Base-by-base conservation (phyloP, 2,329 filamentous ascomycete genomes). In the Trichoderma sp. region DNA sequence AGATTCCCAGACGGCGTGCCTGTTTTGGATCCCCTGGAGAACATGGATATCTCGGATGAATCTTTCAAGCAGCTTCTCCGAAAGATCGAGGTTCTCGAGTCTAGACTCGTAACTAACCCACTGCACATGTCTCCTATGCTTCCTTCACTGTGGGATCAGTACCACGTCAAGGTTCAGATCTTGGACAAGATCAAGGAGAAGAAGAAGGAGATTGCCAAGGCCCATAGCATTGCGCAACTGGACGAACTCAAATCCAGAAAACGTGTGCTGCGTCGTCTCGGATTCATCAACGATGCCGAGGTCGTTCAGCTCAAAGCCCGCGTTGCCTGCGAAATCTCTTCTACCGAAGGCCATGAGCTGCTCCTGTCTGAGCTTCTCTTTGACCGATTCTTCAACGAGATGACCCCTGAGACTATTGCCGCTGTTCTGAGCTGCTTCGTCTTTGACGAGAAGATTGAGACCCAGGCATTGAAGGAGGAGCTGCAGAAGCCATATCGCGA, bases 41-140 rank as follows among this genome's bases (percentile, higher is more conserved):
- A 97, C 76, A 98, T 99, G 96, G 87, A 89, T 32, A 98, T 99
- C 75, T 90, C 86, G 4, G 96, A 98, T 75, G 94, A 97, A 1
- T 90, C 89, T 0, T 98, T 99, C 83, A 97, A 96, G 84, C 93
- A 94, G 78, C 87, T 97, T 4, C 86, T 98, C 68, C 83, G 94
- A 80, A 98, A 98, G 87, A 97, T 99, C 70, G 96, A 99, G 81
- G 92, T 98, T 13, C 87, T 99, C 2, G 96, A 99, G 81, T 96
- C 95, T 5, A 90, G 93, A 64, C 84, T 99, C 26, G 82, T 98
- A 32, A 88, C 92, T 16, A 98, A 97, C 78, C 94, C 95, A 5
- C 86, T 99, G 18, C 95, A 99, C 79, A 92, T 95, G 70, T 97
- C 94, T 5, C 93, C 94, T 2, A 87, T 93, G 39, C 84, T 99